Conservation (phyloP, 768 basidiomycete genomes). For the Clavulina sp. region DNA sequence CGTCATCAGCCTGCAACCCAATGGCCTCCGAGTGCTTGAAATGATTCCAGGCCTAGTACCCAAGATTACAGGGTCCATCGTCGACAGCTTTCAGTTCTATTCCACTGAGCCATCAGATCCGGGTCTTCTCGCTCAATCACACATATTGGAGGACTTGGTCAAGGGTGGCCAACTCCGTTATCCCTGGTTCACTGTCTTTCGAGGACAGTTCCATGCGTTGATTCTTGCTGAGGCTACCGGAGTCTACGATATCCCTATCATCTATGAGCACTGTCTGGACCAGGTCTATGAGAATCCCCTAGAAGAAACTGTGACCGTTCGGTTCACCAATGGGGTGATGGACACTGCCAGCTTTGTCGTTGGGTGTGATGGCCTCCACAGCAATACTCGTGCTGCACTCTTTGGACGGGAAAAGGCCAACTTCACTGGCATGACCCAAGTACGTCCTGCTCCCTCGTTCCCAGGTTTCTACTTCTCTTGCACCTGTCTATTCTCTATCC, state of each 20-base stretch:
- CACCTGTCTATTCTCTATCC: no score
- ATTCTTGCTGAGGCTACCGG: constrained; percentile 19
- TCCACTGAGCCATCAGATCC: neutral
- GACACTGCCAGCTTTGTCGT: constrained; percentile 25
- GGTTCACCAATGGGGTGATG: constrained; percentile 21
- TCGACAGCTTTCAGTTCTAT: no score
- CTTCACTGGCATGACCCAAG: no score
- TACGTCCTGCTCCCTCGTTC: no score
- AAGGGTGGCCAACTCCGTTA: neutral
- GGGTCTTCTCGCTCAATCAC: neutral
- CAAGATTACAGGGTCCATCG: no score
- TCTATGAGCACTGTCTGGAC: constrained; percentile 21
- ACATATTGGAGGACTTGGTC: neutral
- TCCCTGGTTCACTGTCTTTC: neutral
- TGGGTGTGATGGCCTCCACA: constrained; percentile 31
- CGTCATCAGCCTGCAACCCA: no score
- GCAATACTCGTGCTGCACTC: constrained; percentile 22
- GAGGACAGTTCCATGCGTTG: neutral
- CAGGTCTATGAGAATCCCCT: constrained; percentile 17
- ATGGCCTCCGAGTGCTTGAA: no score
- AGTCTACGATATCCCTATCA: constrained; percentile 19
- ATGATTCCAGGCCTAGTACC: no score
- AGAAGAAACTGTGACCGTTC: constrained; percentile 18
- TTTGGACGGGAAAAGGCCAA: constrained; percentile 26
- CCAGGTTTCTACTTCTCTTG: no score